Evolutionary conservation across 495 filamentous ascomycete genomes (phyloP), one percentile per base, ranked within the genome.

Genomic region (Daldinia grandis): DNA sequence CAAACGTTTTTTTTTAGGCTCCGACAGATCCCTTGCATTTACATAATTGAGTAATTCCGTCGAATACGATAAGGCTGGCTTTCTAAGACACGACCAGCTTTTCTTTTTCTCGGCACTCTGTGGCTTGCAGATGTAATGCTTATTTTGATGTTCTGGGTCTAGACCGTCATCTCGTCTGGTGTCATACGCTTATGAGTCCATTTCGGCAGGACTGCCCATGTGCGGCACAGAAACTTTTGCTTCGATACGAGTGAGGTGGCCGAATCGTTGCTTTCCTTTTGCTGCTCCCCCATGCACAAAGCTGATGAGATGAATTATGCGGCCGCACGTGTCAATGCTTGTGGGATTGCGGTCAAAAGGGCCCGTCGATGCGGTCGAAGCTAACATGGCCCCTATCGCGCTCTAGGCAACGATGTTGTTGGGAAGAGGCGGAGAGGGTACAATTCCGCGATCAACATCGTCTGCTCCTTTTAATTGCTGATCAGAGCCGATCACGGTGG

Each of bases 81-180:
- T 47, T 47, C 10, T 14, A 47, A 47, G 42, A 24, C 6, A 47
- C 0, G 42, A 10, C 42, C 42, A 24, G 19, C 21, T 24, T 47
- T 27, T 5, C 5, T 53, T 53, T 53, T 7, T 53, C 49, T 53
- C 49, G 49, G 49, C 49, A 14, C 17, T 42, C 15, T 40, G 28
- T 15, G 54, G 54, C 67, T 70, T 70, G 67, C 67, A 60, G 50
- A 56, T 64, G 49, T 42, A 31, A 53, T 53, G 14, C 12, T 53
- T 53, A 53, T n/a, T 28, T 44, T 19, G 25, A 55, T 17, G 38
- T 62, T 64, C 67, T 61, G 44, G 67, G 58, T 64, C 67, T 61
- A 53, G 67, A 62, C 56, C 38, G 10, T 7, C 40, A n/a, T 10
- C 49, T 60, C 0, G 28, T 15, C 24, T 54, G 17, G 47, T 19